Base-by-base conservation (phyloP, 306 rosid species). In the Cyclanthera cordifolia region DNA sequence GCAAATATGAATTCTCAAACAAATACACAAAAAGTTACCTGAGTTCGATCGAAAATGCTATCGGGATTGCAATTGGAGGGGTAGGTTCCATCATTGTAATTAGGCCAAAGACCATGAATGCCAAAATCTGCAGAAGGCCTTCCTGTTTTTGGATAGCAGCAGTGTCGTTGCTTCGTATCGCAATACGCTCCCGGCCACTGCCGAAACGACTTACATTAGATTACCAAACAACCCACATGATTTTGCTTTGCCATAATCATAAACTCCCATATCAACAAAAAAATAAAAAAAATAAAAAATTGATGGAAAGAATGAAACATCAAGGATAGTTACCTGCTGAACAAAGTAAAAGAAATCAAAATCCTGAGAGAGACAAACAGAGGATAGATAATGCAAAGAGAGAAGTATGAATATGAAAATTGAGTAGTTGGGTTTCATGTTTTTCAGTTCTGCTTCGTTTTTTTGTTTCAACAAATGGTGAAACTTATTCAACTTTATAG, bases 151-250 rank as follows among this genome's bases (percentile, higher is more conserved):
- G 97, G 97, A 63, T 87, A 88, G 70, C 97, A 91, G 55, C 97
- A 91, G 28, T 77, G 81, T 7, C 78, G 78, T 14, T 77, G 75
- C 77, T 82, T 23, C 30, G 88, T 59, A 69, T 86, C 96, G 67
- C 97, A 91, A 54, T 82, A 91, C 27, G 96, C 83, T 61, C 96
- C 97, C 13, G 96, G 97, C 97, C 97, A 91, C 97, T 91, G 15
- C 41, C 41, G 8, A 34, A 17, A 43, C 27, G 5, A 19, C 6
- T 7, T 17, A 13, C 2, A 2, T 8, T 17, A 49, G 12, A 8
- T 17, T 17, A 39, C 12, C 45, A 39, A 39, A 39, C 45, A 10
- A 37, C 43, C 43, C 43, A 37, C 45, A 39, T 39, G 45, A 39
- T 39, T 39, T 39, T 39, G 12, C 45, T 39, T 39, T 39, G 1